A percentile compares a stretch with the other conserved stretches of the same genome.
These are phyloP conservation scores for Rhexocercosporidium sp. DNA, from an alignment of 2,329 filamentous ascomycete genomes.

Conservation along the genomic window DNA sequence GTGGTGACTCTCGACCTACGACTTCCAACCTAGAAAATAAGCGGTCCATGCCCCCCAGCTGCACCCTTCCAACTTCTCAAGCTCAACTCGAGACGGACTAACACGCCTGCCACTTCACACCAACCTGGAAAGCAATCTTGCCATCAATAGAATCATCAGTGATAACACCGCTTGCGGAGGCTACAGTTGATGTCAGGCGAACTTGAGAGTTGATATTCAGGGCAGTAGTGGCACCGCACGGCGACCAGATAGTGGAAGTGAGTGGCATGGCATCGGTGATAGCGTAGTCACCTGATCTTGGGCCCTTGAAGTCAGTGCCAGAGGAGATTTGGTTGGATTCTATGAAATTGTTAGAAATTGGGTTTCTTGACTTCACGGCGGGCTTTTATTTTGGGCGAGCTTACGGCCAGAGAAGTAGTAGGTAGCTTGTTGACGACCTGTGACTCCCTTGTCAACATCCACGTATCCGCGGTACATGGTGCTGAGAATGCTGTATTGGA, in stretches of 20 bases:
- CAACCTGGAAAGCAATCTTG: conserved; percentile 3
- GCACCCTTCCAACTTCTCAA: background rate
- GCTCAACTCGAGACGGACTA: background rate
- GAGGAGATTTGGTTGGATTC: conserved; percentile 1
- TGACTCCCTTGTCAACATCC: conserved; percentile 6
- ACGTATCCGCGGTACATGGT: conserved; percentile 9
- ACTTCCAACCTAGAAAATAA: background rate
- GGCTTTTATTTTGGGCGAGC: background rate
- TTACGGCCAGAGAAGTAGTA: conserved; percentile 12
- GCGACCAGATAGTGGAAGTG: conserved; percentile 9
- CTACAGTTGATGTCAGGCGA: background rate
- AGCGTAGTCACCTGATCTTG: conserved; percentile 6
- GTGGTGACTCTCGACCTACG: background rate
- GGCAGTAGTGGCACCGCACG: background rate
- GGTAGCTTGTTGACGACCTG: conserved; percentile 3
- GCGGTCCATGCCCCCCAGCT: background rate
- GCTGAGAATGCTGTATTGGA: conserved; percentile 9
- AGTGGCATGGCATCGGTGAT: conserved; percentile 6
- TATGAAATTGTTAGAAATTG: background rate
- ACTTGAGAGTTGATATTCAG: conserved; percentile 6
- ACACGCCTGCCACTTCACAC: conserved; percentile 8
- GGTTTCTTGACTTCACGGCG: too few relatives aligned
- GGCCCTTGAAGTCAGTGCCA: conserved; percentile 5
- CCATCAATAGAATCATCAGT: conserved; percentile 8
- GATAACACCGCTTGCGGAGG: conserved; percentile 4